Evolutionary conservation across 2,329 filamentous ascomycete genomes (phyloP), one percentile per base, ranked within the genome.

Genomic region (Aspergillus hortae): DNA sequence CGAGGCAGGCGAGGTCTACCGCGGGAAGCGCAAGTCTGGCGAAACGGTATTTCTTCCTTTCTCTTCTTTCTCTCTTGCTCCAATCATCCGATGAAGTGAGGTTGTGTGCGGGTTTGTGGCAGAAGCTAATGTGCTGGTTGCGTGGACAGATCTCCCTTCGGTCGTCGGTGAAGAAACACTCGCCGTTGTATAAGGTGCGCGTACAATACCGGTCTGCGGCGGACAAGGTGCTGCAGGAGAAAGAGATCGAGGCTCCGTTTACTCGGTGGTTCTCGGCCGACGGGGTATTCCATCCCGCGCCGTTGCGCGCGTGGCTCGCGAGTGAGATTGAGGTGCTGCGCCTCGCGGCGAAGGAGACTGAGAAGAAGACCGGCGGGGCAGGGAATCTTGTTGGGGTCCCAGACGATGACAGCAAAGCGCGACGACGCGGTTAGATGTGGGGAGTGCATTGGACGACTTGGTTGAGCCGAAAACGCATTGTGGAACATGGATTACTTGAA

Each of bases 1-100:
- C 21, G 94, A 99, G 77, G 86, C 86, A 60, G 87, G 89, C 0
- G 81, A 84, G 32, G 81, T 97, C 9, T 99, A 96, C 68, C 81
- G 87, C 50, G 94, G 92, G 1, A 84, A 83, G 11, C 77, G 77
- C 49, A 80, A 83, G 12, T 89, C 89, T 6, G 82, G 84, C 35
- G 86, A 84, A 76, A 84, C 88, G 62, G 73, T 77, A 72, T 57
- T 72, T 4, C 40, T 15, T 35, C 27, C 35, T 6, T 19, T 6
- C 35, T 12, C 9, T 15, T 33, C 23, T 25, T 30, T 23, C 10
- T 3, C n/a, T 10, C 27, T 42, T 42, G 5, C 40, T 21, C 15
- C 19, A 12, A 35, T 1, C n/a, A 1, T 17, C 15, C 33, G n/a
- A 12, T 35, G n/a, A 38, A 38, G 35, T 38, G 14, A 6, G 11